Base-by-base conservation (phyloP, 805 yeast genomes). In the Wickerhamomyces pijperi region DNA sequence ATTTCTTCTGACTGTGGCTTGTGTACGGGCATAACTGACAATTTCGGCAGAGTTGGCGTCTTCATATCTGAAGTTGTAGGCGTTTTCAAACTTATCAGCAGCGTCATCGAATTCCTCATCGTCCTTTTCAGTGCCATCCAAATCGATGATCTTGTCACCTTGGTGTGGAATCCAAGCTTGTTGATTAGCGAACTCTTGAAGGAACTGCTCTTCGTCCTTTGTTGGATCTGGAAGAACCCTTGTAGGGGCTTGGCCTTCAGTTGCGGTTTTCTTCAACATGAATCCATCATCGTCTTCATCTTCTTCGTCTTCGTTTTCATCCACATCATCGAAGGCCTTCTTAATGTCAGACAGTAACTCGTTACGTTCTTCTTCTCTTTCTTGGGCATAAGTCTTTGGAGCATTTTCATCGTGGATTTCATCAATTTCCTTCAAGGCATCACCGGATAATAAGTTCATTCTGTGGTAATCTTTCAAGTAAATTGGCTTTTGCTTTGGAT, bases 31-130 rank as follows among this genome's bases (percentile, higher is more conserved):
- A 64, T 90, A 92, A 15, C 94, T 81, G 16, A 88, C 81, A 58
- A 92, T 84, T 53, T 90, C 96, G 0, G 90, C 85, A 6, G 95
- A 73, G 47, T 78, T 76, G 14, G 95, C 87, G 52, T 88, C 97
- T 61, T 92, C 98, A 57, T 74, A 92, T 56, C 98, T 74, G 69
- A 90, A 90, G 54, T 92, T 92, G 63, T 88, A 90, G 0, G 95
- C 96, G 46, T 77, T 76, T 60, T 92, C 98, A 51, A 85, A 87
- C 52, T 76, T 67, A 50, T 92, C 98, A 5, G 82, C 96, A 2
- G 94, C 92, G 34, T 85, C 83, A 36, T 90, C 97, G 53, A 88
- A 88, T 40, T 83, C 92, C 50, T 86, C 94, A 42, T 78, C 86
- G 38, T 64, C 69, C 28, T 55, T 61, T 39, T 58, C 54, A 35